Conservation (phyloP, 257 asterid species). For the Przewalskia tangutica region DNA sequence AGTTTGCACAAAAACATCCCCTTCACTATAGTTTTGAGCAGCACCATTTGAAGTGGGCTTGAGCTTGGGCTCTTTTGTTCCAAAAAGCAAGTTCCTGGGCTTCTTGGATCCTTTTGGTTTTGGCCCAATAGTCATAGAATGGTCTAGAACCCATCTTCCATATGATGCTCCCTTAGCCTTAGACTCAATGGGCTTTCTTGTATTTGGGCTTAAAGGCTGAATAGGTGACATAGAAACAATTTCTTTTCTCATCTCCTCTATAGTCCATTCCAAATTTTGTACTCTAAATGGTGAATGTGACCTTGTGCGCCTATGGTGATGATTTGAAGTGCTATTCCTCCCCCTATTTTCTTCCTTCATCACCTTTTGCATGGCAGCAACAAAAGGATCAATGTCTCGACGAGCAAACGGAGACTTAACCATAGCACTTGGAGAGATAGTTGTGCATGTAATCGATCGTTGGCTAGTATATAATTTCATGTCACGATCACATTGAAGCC, state of each 20-base stretch:
- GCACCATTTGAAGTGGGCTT: conserved; percentile 2
- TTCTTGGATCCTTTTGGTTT: conserved; percentile 21
- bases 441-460: conserved; percentile 26
- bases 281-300: conserved; percentile 47
- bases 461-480: conserved; percentile 9
- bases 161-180: conserved; percentile 64
- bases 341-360: conserved; percentile 45
- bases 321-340: conserved; percentile 13
- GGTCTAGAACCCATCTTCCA: conserved; percentile 55
- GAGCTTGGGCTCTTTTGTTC: background rate
- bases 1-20: conserved; percentile 12
- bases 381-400: conserved; percentile 39
- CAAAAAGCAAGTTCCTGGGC: background rate
- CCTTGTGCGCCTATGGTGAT: conserved; percentile 37
- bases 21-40: background rate
- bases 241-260: background rate
- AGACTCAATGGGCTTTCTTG: conserved; percentile 34
- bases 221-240: conserved; percentile 5
- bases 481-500: conserved; percentile 31
- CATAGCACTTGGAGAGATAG: conserved; percentile 29
- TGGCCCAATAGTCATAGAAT: conserved; percentile 11
- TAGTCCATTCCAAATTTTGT: conserved; percentile 12
- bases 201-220: conserved; percentile 11
- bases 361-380: conserved; percentile 55
- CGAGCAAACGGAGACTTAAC: conserved; percentile 44